Base-by-base conservation (phyloP, 2,329 filamentous ascomycete genomes). In the Exophiala calicioides region DNA sequence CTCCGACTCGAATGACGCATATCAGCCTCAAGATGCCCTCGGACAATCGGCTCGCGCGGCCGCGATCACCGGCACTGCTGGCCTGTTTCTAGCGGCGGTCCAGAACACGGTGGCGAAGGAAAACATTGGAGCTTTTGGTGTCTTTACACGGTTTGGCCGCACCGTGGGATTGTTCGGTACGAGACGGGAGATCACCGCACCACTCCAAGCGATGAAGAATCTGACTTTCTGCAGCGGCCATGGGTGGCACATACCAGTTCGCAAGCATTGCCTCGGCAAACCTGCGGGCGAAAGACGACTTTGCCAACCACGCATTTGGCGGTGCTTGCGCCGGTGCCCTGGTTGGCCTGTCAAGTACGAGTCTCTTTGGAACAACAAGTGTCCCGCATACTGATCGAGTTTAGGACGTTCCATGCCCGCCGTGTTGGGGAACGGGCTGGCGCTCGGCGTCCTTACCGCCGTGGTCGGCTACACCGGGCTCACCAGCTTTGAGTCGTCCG, bases 91-190 rank as follows among this genome's bases (percentile, higher is more conserved):
- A 51, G 85, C 88, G 39, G 84, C 86, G 44, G 78, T 95, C 57
- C 87, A 90, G 74, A 97, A 95, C 75, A 88, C 90, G 49, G 79
- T 96, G 60, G 78, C 84, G 44, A 90, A 83, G 74, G 78, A 81
- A 66, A 95, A 95, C 68, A 76, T 93, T 57, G 88, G 90, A 60
- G 79, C 84, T 53, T 81, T 85, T 74, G 86, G 87, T 58, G 79
- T 95, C 62, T 84, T 97, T 65, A 87, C 87, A 35, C 81, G 82
- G 62, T 85, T 83, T 47, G 90, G 90, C 57, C 76, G 84, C 63
- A 85, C 85, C 38, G 86, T 91, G 64, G 85, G 74, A 52, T 65
- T 79, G 51, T 81, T 82, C 62, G 80, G 85, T 88, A 76, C 55
- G 76, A 32, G n/a, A 19, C 13, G 33, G 16, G 41, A 13, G 8